Evolutionary conservation across 2,329 filamentous ascomycete species (phyloP).

Genomic region (Orbilia blumenaviensis): DNA sequence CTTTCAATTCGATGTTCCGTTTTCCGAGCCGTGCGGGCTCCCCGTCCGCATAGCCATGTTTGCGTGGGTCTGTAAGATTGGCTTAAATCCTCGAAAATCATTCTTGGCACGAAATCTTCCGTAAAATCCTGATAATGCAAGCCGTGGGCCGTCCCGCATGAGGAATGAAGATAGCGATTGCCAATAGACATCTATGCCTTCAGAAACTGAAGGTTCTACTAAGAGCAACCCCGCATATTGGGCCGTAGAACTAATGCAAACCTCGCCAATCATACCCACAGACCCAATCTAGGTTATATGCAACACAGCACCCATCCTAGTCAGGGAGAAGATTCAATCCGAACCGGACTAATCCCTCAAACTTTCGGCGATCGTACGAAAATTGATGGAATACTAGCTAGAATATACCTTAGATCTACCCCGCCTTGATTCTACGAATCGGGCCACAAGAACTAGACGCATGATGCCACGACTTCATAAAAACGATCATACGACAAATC

Average conservation of each 20-base stretch:
- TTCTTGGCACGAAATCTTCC: background rate
- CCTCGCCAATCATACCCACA: constrained; percentile 6
- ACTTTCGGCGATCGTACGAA: background rate
- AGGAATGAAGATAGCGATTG: background rate
- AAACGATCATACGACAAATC: too few species aligned
- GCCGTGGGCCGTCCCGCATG: background rate
- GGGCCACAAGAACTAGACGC: background rate
- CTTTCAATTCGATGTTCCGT: background rate
- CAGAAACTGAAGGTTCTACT: too few species aligned
- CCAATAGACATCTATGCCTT: background rate
- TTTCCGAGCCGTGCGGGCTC: background rate
- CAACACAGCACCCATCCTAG: background rate
- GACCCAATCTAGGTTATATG: background rate
- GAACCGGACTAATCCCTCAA: background rate
- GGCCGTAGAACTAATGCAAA: background rate
- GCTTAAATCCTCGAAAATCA: background rate
- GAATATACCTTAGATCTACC: background rate
- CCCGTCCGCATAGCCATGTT: background rate
- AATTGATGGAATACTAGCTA: background rate
- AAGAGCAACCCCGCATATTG: background rate
- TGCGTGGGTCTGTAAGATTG: background rate
- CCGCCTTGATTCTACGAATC: background rate
- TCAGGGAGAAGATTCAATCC: background rate
- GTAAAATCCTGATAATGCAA: background rate
- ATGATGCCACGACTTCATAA: background rate